phyloP scores from a whole-genome alignment of 1,284 basidiomycete genomes.

The Cryptococcus floricola region DNA sequence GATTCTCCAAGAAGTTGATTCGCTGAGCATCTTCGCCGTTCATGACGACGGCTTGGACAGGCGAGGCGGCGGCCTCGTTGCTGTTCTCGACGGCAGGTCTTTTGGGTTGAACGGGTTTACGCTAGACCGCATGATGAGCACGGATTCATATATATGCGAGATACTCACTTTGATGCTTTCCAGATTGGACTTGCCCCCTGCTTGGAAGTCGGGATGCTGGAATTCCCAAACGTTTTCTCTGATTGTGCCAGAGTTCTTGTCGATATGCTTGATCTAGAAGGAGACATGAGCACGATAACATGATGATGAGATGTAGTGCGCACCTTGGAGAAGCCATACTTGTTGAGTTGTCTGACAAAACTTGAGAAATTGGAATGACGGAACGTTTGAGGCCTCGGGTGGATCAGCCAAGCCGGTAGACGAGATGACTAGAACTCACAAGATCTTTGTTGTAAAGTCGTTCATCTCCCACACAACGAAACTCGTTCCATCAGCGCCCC shows the following conservation, averaged over 20 bases:
- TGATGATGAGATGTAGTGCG: conserved; percentile 3
- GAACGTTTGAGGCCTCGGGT: conserved; percentile 72
- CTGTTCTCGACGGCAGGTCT: conserved; percentile 25
- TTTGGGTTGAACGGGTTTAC: conserved; percentile 66
- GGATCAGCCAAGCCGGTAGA: neutral
- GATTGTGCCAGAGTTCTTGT: conserved; percentile 39
- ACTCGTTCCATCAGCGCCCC: conserved; percentile 80
- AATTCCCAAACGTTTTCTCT: conserved; percentile 75
- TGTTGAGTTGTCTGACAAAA: conserved; percentile 93
- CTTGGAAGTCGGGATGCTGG: conserved; percentile 87
- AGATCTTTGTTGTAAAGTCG: conserved; percentile 89
- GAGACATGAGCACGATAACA: neutral
- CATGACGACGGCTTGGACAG: conserved; percentile 26
- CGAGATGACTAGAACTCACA: conserved; percentile 46
- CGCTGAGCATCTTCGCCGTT: conserved; percentile 29
- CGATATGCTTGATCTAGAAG: conserved; percentile 43
- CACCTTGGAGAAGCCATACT: conserved; percentile 97
- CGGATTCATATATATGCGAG: neutral
- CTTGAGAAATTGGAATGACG: conserved; percentile 95
- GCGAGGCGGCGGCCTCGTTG: conserved; percentile 58
- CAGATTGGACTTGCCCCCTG: conserved; percentile 74
- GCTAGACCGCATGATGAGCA: conserved; percentile 35
- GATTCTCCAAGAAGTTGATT: conserved; percentile 33
- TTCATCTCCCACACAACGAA: conserved; percentile 99
- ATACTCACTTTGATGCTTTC: conserved; percentile 74